A percentile compares a stretch with the other conserved stretches of the same genome.
phyloP scores from a whole-genome alignment of 1,284 basidiomycete species.

The Trametes sp. region DNA sequence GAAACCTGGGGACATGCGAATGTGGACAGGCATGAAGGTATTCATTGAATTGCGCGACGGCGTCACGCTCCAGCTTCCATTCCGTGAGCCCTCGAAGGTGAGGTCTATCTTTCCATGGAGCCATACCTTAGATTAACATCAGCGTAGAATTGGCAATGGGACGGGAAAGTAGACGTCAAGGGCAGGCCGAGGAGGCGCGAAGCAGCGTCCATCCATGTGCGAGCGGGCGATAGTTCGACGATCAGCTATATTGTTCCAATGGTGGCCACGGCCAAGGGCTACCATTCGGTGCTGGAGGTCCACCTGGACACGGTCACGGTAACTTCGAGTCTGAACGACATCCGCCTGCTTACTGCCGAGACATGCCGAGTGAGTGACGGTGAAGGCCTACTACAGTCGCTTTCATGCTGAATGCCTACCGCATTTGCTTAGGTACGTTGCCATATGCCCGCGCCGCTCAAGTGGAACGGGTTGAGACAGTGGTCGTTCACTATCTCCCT shows the following conservation, averaged over 20 bases:
- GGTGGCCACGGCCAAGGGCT: conserved; percentile 76
- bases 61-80: conserved; percentile 83
- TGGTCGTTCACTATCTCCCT: conserved; percentile 82
- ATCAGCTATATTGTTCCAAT: conserved; percentile 87
- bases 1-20: conserved; percentile 78
- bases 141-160: conserved; percentile 84
- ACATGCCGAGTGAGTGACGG: conserved; percentile 68
- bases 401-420: background rate
- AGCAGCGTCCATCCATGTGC: conserved; percentile 76
- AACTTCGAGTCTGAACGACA: conserved; percentile 88
- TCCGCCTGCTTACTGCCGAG: conserved; percentile 77
- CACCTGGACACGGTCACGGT: conserved; percentile 84
- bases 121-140: conserved; percentile 7
- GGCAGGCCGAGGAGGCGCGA: conserved; percentile 64
- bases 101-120: background rate
- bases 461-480: conserved; percentile 74
- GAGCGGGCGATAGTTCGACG: conserved; percentile 81
- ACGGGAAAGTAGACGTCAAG: conserved; percentile 59
- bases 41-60: conserved; percentile 83
- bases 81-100: conserved; percentile 87
- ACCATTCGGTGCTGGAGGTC: conserved; percentile 79
- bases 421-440: conserved; percentile 61
- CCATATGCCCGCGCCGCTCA: conserved; percentile 68
- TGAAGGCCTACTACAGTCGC: background rate
- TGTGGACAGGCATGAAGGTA: conserved; percentile 81